Base-by-base conservation (phyloP, 495 filamentous ascomycete species). In the Aspergillus diversus region DNA sequence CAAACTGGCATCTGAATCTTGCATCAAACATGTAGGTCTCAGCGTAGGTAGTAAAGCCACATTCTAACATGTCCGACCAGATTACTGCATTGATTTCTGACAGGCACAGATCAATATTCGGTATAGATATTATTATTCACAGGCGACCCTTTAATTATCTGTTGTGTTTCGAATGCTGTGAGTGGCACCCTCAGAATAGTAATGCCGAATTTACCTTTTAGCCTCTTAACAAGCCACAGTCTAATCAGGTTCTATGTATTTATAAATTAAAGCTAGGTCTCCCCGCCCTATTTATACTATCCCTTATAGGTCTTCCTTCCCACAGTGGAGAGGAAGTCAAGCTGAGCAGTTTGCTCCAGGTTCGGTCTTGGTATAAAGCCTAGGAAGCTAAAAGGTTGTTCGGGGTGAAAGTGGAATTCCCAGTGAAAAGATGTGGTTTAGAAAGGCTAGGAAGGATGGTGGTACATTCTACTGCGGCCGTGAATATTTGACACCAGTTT, bases 381-480 rank as follows among this genome's bases (percentile, higher is more conserved):
- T 77, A 85, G 63, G 85, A 78, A 0, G 84, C 87, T 59, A 83
- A 89, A 60, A 92, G 92, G 5, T 97, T 99, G 73, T 92, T 92
- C 31, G 90, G 93, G 77, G 92, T 97, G n/a, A 87, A 89, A 73
- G 84, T 99, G 46, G 86, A 86, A 57, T 97, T 99, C 74, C 85
- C 84, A 49, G 92, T 94, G 3, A 82, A 85, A 63, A 78, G 79
- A 42, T 73, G 79, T 31, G 79, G 79, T 3, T 75, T n/a, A n/a
- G 75, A 33, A 81, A 83, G 53, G 87, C 80, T 12, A 90, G 82
- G 78, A 80, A 57, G 80, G 79, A 51, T 87, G 81, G 69, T 82
- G 91, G 78, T 90, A 96, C 77, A 78, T 99, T 72, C 67, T 99
- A 73, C 72, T 99, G 77, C 87, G 91, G 58, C 93, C 93, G 48